Base-by-base conservation (phyloP, 2,329 filamentous ascomycete species). In the Phialophora macrospora region DNA sequence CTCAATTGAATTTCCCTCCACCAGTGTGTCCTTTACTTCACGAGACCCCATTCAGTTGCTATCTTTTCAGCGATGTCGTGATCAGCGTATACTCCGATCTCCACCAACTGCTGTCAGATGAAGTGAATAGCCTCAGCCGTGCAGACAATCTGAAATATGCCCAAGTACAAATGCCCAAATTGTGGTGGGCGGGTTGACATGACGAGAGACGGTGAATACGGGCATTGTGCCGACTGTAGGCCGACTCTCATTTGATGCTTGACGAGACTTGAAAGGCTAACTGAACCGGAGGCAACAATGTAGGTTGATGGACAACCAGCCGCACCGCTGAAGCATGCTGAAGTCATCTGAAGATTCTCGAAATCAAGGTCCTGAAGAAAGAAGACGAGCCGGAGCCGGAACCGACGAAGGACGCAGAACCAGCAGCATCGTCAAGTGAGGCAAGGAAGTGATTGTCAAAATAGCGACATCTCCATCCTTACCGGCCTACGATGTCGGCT, bases 191-290 rank as follows among this genome's bases (percentile, higher is more conserved):
- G 60, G 28, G 67, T 69, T 12, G 69, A 72, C 49, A 51, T 72
- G 55, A 71, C 69, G 24, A 68, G 68, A 24, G 69, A 71, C 30
- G 69, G 69, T 26, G 64, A 65, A 14, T 70, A 66, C 46, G 70
- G 68, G n/a, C 70, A 72, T 56, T 72, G 70, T 59, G 70, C 70
- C 17, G 64, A 68, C 22, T 72, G 70, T 70, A 64, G 24, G 32
- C 55, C 22, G n/a, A 56, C 11, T 17, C 30, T 17, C 26, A 44
- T 44, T 46, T 48, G 26, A n/a, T n/a, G 48, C 32, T 14, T 28
- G 14, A 34, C 48, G 4, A 38, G 22, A 34, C 14, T 54, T 59
- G 38, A 54, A 6, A 30, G 22, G 26, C 26, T 62, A 49, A 62
- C 60, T 62, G 24, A 11, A 12, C 22, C 11, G 2, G 30, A 64